Evolutionary conservation across 805 yeast genomes (phyloP), one percentile per base, ranked within the genome.

Genomic region (Metahyphopichia silvanorum): DNA sequence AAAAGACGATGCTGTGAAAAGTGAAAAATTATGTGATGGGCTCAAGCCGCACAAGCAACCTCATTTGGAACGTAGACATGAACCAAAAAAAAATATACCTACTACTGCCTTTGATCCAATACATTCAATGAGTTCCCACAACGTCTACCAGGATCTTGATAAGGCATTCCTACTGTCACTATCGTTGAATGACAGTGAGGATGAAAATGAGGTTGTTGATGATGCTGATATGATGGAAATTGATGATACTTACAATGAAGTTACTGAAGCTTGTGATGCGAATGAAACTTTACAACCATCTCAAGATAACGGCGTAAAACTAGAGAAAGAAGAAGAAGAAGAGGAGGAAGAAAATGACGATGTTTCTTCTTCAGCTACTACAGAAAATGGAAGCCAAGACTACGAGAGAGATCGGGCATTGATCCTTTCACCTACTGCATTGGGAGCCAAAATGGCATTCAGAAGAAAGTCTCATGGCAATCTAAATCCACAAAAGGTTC

Each of bases 371-470:
- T 14, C 23, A 18, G 15, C 28, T 12, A n/a, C n/a, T n/a, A n/a
- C n/a, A n/a, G n/a, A n/a, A n/a, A n/a, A n/a, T n/a, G 18, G 31
- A 25, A 23, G 25, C 21, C 21, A 19, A 16, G 14, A 16, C 16
- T 11, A 25, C 11, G 16, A 25, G 15, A 14, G 9, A 14, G 22
- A 16, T 16, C 36, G 32, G 9, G 34, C 47, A 7, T 37, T 40
- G 7, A 42, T 57, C 7, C 42, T 60, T 8, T 60, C 62, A 27
- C 73, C 71, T 3, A 66, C 73, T 3, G 44, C 44, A n/a, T 38
- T 66, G 14, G 73, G 73, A 0, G 71, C 71, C 4, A 51, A 56
- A 32, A 49, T 55, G 32, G 73, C 73, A 2, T 38, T 65, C 23
- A 42, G 47, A 19, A 51, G 45, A 32, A 24, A 11, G 23, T 6